Percentiles rank a stretch among this genome's conserved stretches.
phyloP scores from a whole-genome alignment of 139 green algal genomes.

The Chlorokybus atmophyticus region DNA sequence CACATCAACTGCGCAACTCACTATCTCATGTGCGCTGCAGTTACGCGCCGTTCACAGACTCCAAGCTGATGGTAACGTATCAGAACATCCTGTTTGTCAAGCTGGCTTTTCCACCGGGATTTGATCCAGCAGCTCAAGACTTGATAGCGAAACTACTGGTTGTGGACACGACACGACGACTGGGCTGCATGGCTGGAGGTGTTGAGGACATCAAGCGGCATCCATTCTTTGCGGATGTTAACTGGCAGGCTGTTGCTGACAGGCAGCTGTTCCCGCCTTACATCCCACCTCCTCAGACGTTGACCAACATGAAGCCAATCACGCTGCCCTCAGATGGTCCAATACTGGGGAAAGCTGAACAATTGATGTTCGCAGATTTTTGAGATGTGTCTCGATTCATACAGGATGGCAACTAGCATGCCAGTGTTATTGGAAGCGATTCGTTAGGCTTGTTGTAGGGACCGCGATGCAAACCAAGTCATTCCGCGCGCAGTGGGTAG shows the following conservation, averaged over 20 bases:
- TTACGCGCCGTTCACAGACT: slow-evolving; percentile 63
- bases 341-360: background rate
- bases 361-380: background rate
- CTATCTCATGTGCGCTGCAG: slow-evolving; percentile 15
- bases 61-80: slow-evolving; percentile 41
- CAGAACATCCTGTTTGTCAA: slow-evolving; percentile 47
- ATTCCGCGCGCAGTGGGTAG: too few relatives aligned
- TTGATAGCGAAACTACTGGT: slow-evolving; percentile 41
- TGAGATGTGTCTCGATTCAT: too few relatives aligned
- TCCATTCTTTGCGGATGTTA: slow-evolving; percentile 45
- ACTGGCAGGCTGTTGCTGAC: slow-evolving; percentile 34
- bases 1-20: background rate
- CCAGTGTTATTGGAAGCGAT: too few relatives aligned
- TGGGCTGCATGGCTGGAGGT: slow-evolving; percentile 26
- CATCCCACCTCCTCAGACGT: background rate
- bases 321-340: background rate
- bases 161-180: slow-evolving; percentile 23
- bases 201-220: slow-evolving; percentile 41
- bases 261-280: background rate
- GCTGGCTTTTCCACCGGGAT: slow-evolving; percentile 29
- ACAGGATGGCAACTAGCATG: too few relatives aligned
- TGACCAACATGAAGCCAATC: background rate
- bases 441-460: too few relatives aligned
- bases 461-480: too few relatives aligned
- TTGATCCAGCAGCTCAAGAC: slow-evolving; percentile 32